Conservation (phyloP, 306 rosid genomes). For the Glycyrrhiza uralensis region DNA sequence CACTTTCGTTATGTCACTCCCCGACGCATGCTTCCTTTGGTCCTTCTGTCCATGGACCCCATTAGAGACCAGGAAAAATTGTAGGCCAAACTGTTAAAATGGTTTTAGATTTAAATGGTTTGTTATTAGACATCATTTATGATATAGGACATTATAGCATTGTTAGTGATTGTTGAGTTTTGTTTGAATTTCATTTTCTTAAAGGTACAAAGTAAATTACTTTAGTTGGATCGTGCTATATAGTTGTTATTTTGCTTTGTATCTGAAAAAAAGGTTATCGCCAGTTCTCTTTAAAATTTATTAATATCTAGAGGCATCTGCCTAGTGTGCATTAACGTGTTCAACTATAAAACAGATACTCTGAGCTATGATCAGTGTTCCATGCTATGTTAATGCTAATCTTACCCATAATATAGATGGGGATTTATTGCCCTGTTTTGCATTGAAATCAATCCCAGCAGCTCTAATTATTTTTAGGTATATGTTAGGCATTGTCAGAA, state of each 20-base stretch:
- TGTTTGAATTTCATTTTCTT: neutral
- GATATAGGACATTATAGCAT: neutral
- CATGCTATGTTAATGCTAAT: neutral
- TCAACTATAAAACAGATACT: neutral
- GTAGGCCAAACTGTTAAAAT: neutral
- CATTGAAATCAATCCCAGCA: neutral
- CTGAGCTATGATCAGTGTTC: neutral
- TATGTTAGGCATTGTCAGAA: neutral
- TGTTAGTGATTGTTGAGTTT: neutral
- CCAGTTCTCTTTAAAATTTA: neutral
- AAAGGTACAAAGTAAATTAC: neutral
- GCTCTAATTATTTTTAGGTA: neutral
- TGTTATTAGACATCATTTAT: neutral
- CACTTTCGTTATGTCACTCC: neutral
- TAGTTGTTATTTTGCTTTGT: neutral
- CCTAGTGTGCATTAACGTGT: constrained; percentile 5
- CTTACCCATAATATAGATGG: neutral
- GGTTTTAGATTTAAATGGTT: neutral
- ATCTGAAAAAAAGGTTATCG: neutral
- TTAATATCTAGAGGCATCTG: neutral
- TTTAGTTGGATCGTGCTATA: neutral
- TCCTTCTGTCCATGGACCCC: neutral
- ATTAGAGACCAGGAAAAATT: neutral
- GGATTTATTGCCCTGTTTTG: neutral
- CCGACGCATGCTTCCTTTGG: neutral